Conservation (phyloP, 2,329 filamentous ascomycete species). For the Cladosporium sp. region DNA sequence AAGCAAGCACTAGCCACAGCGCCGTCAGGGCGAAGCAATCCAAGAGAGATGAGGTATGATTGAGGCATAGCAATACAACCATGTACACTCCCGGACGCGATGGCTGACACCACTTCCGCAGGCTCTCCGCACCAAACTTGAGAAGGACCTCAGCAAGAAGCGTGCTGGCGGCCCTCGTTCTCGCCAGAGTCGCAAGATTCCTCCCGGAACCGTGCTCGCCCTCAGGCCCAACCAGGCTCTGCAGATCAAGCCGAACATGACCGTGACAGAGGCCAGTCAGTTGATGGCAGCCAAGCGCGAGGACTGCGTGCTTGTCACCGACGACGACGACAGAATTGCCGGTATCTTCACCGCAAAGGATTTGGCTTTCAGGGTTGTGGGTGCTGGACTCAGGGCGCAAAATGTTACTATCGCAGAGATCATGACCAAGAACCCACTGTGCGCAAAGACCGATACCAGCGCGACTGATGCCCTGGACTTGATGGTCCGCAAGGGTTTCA, state of each 20-base stretch:
- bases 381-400: slow-evolving; percentile 81
- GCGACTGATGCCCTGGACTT: slow-evolving; percentile 95
- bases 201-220: slow-evolving; percentile 91
- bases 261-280: slow-evolving; percentile 93
- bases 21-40: slow-evolving; percentile 94
- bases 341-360: slow-evolving; percentile 99
- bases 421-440: slow-evolving; percentile 99
- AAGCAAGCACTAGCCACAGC: slow-evolving; percentile 73
- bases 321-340: slow-evolving; percentile 95
- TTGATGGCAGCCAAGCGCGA: slow-evolving; percentile 98
- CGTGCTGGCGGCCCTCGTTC: slow-evolving; percentile 76
- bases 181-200: slow-evolving; percentile 85
- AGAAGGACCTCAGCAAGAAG: slow-evolving; percentile 97
- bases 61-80: background rate
- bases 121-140: slow-evolving; percentile 96
- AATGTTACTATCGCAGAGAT: slow-evolving; percentile 95
- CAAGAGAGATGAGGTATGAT: slow-evolving; percentile 90
- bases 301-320: slow-evolving; percentile 95
- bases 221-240: slow-evolving; percentile 93
- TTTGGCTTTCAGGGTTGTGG: slow-evolving; percentile 93
- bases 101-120: slow-evolving; percentile 41
- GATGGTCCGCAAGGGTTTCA: slow-evolving; percentile 98
- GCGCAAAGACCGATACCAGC: slow-evolving; percentile 94
- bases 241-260: slow-evolving; percentile 94
- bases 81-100: background rate